Evolutionary conservation across 371 early-diverging fungal genomes (phyloP).

Genomic region (Parasitella parasitica): DNA sequence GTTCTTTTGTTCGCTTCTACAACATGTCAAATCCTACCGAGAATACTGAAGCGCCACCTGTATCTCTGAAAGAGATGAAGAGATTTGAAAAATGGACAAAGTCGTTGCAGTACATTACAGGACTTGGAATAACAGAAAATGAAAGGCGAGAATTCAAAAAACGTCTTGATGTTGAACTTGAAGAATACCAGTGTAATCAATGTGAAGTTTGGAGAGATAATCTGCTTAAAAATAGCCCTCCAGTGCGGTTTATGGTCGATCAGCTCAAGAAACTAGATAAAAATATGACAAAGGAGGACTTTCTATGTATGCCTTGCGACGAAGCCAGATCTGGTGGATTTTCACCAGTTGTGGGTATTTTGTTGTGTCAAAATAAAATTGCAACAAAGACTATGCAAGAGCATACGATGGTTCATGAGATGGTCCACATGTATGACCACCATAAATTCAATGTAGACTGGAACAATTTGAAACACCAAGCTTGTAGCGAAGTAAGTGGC

Average conservation of each 20-base stretch:
- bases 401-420: conserved; percentile 92
- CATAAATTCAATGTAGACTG: conserved; percentile 82
- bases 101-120: conserved; percentile 57
- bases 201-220: conserved; percentile 78
- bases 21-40: neutral
- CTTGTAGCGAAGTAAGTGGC: conserved; percentile 79
- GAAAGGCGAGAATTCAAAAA: conserved; percentile 38
- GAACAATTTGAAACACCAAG: conserved; percentile 85
- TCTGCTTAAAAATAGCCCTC: conserved; percentile 73
- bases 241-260: conserved; percentile 84
- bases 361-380: conserved; percentile 86
- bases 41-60: neutral
- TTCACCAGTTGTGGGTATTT: conserved; percentile 72
- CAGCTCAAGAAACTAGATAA: conserved; percentile 72
- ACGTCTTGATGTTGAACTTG: conserved; percentile 46
- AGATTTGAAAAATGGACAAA: conserved; percentile 60
- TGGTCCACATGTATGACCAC: conserved; percentile 95
- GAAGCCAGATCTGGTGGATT: conserved; percentile 80
- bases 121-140: conserved; percentile 57
- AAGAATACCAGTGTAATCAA: conserved; percentile 53
- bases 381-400: conserved; percentile 74
- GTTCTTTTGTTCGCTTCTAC: neutral
- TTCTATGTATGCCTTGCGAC: conserved; percentile 84
- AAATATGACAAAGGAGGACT: conserved; percentile 55
- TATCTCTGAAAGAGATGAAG: conserved; percentile 37